phyloP scores from a whole-genome alignment of 2,329 filamentous ascomycete genomes.

The Colletotrichum sp. region DNA sequence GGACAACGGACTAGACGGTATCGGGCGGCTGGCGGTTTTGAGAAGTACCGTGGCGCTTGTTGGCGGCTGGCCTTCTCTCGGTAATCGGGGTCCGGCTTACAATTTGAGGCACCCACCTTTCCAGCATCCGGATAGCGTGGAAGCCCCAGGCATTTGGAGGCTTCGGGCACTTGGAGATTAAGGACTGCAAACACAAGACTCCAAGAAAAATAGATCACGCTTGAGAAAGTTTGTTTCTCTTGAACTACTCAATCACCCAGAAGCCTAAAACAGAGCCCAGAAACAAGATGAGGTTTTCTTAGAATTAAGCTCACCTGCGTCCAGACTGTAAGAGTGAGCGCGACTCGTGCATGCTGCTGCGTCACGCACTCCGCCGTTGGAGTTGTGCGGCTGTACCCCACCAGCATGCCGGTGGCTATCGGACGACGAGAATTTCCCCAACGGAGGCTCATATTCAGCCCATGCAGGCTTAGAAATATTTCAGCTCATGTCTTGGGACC shows the following conservation, averaged over 20 bases:
- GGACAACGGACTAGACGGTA: background rate
- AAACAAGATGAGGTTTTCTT: background rate
- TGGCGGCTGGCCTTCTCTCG: background rate
- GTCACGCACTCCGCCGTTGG: background rate
- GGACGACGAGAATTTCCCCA: background rate
- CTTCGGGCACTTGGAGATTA: background rate
- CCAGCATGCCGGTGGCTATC: background rate
- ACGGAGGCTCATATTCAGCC: background rate
- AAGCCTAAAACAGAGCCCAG: background rate
- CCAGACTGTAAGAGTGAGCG: background rate
- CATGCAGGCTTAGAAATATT: background rate
- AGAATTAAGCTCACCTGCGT: background rate
- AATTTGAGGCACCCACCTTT: background rate
- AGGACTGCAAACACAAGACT: background rate
- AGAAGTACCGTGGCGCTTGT: background rate
- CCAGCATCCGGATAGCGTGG: background rate
- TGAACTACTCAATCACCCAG: background rate
- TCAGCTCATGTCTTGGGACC: background rate
- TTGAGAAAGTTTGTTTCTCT: background rate
- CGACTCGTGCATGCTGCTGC: background rate
- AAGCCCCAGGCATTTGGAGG: background rate
- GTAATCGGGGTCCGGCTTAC: background rate
- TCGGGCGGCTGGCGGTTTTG: background rate
- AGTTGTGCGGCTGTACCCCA: background rate
- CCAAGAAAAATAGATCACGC: background rate